phyloP scores from a whole-genome alignment of 1,284 basidiomycete genomes.

The Trichosporon ovoides region DNA sequence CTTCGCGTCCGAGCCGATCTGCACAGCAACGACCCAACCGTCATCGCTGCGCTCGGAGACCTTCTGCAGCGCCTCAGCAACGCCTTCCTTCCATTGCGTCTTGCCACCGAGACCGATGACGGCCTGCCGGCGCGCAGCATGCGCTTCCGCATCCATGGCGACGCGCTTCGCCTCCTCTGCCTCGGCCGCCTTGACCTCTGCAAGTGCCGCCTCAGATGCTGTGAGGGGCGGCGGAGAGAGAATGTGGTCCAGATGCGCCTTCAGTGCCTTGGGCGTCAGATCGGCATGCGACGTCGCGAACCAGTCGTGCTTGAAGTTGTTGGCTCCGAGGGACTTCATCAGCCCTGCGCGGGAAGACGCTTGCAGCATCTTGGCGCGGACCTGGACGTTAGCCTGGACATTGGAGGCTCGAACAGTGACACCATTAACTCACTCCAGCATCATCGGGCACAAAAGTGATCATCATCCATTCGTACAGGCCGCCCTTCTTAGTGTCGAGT shows the following conservation, averaged over 20 bases:
- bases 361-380: constrained; percentile 72
- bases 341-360: constrained; percentile 72
- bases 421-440: constrained; percentile 37
- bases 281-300: constrained; percentile 64
- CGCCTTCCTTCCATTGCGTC: constrained; percentile 61
- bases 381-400: constrained; percentile 23
- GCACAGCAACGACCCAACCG: constrained; percentile 60
- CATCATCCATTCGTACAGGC: constrained; percentile 48
- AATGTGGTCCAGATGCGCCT: constrained; percentile 64
- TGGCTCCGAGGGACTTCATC: constrained; percentile 68
- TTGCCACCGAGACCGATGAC: constrained; percentile 43
- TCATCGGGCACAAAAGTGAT: constrained; percentile 48
- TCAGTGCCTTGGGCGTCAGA: constrained; percentile 56
- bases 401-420: neutral
- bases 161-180: constrained; percentile 42
- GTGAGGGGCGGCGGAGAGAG: constrained; percentile 73
- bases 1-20: constrained; percentile 48
- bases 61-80: constrained; percentile 59
- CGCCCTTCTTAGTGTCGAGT: constrained; percentile 37
- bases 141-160: constrained; percentile 37
- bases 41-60: constrained; percentile 54
- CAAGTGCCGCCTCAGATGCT: constrained; percentile 71
- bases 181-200: constrained; percentile 68
- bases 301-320: constrained; percentile 67
- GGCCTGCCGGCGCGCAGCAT: constrained; percentile 34